A percentile compares a stretch with the other conserved stretches of the same genome.
Evolutionary conservation across 164 flowering plant genomes (phyloP).

Genomic region (Amborella trichopoda): DNA sequence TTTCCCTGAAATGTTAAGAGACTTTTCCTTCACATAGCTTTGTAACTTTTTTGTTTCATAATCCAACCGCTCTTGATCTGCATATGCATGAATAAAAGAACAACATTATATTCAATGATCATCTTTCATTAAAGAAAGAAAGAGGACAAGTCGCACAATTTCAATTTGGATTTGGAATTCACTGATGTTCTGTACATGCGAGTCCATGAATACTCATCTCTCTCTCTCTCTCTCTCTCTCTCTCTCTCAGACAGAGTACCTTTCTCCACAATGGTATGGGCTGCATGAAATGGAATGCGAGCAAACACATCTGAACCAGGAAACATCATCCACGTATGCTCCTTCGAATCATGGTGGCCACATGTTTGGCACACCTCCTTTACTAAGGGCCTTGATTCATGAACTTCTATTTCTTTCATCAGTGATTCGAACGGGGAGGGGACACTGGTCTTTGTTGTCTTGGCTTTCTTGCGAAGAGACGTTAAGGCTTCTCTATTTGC

Average conservation of each 20-base stretch:
- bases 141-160: not conserved
- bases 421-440: slow-evolving; percentile 68
- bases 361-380: slow-evolving; percentile 77
- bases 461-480: slow-evolving; percentile 67
- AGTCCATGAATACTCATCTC: not conserved
- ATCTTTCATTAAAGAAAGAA: not conserved
- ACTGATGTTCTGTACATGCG: not conserved
- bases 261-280: slow-evolving; percentile 73
- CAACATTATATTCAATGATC: not conserved
- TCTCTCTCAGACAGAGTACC: slow-evolving; percentile 20
- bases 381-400: slow-evolving; percentile 47
- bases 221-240: too few relatives aligned
- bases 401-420: slow-evolving; percentile 58
- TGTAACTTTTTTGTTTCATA: slow-evolving; percentile 60
- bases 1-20: slow-evolving; percentile 50
- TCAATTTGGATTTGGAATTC: not conserved
- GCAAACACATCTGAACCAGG: slow-evolving; percentile 80
- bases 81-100: slow-evolving; percentile 5
- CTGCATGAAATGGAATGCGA: slow-evolving; percentile 80
- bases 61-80: slow-evolving; percentile 70
- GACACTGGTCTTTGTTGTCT: slow-evolving; percentile 71
- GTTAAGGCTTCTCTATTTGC: slow-evolving; percentile 86
- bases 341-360: slow-evolving; percentile 64
- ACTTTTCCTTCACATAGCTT: slow-evolving; percentile 66
- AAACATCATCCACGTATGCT: slow-evolving; percentile 79